These are phyloP conservation scores for Mentha longifolia DNA, from an alignment of 257 asterid genomes.

Conservation along the genomic window DNA sequence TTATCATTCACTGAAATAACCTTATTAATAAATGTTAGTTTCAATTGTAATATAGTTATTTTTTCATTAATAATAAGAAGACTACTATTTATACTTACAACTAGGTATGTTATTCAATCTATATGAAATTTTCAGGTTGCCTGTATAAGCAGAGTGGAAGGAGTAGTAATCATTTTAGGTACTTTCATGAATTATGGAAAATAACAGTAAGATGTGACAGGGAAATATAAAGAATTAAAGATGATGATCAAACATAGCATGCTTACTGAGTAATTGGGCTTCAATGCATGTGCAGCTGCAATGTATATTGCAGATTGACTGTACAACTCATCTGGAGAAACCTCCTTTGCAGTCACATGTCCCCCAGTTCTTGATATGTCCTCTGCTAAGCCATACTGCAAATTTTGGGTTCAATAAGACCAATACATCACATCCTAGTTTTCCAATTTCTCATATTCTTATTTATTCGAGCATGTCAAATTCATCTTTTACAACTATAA, in stretches of 20 bases:
- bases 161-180: conserved; percentile 10
- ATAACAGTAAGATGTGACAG: conserved; percentile 25
- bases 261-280: conserved; percentile 89
- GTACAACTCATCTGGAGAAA: conserved; percentile 89
- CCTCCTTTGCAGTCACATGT: conserved; percentile 60
- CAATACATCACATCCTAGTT: conserved; percentile 10
- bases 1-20: background rate
- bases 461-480: background rate
- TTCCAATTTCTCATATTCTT: conserved; percentile 15
- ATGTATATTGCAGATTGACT: conserved; percentile 96
- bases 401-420: conserved; percentile 38
- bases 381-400: conserved; percentile 98
- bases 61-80: background rate
- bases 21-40: background rate
- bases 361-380: conserved; percentile 96
- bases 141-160: background rate
- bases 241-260: conserved; percentile 24
- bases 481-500: conserved; percentile 16
- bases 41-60: background rate
- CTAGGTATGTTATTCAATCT: background rate
- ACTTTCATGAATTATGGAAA: conserved; percentile 13
- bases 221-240: background rate
- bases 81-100: no score
- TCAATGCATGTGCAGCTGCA: conserved; percentile 98
- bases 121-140: background rate